Conservation (phyloP, 352 stramenopile genomes). For the Globisporangium emineosum region DNA sequence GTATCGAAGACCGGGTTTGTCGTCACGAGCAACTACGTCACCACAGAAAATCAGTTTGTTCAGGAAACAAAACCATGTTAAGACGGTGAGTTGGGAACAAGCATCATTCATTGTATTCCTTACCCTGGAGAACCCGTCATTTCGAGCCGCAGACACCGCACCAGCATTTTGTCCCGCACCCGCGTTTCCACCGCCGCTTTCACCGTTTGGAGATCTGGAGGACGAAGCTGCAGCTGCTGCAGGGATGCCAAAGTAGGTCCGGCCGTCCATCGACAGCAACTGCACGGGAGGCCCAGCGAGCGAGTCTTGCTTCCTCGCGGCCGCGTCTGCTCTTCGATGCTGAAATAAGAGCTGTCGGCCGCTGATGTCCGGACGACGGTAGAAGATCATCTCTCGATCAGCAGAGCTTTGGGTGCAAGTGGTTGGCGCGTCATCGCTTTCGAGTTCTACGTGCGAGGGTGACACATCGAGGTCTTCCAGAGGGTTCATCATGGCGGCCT, state of each 20-base stretch:
- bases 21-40: conserved; percentile 37
- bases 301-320: not conserved
- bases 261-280: conserved; percentile 42
- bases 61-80: not conserved
- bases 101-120: not conserved
- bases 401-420: not conserved
- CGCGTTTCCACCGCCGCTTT: not conserved
- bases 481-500: conserved; percentile 34
- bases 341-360: conserved; percentile 25
- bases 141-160: not conserved
- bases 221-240: not conserved
- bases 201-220: not conserved
- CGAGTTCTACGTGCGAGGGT: conserved; percentile 8
- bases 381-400: conserved; percentile 42
- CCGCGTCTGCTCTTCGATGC: conserved; percentile 3
- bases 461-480: conserved; percentile 23
- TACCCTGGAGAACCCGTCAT: conserved; percentile 25
- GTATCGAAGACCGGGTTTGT: conserved; percentile 33
- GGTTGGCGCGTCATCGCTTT: not conserved
- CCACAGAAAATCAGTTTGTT: not conserved
- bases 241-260: conserved; percentile 39
- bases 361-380: conserved; percentile 41
- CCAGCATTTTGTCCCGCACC: not conserved
- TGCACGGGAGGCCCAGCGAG: conserved; percentile 32
- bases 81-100: not conserved